Evolutionary conservation across 1,284 basidiomycete genomes (phyloP).

Genomic region (Marasmius oreades): DNA sequence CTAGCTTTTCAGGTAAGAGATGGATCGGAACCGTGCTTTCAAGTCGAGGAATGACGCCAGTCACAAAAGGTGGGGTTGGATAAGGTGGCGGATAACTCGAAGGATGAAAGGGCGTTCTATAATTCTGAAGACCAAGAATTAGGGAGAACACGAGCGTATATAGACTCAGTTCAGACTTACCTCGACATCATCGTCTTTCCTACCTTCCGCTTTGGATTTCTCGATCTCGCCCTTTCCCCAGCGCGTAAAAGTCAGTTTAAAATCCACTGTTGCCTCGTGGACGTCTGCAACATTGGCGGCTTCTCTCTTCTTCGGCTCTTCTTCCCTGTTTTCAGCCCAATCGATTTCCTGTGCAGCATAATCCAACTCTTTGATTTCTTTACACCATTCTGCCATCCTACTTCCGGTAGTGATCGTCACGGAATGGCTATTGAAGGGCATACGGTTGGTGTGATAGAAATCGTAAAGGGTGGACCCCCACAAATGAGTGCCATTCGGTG

Average conservation of each 20-base stretch:
- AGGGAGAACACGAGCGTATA: not conserved
- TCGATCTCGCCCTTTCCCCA: not conserved
- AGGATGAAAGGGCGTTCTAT: slow-evolving; percentile 10
- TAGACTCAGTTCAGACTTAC: not conserved
- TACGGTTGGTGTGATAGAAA: slow-evolving; percentile 12
- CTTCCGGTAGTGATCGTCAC: slow-evolving; percentile 9
- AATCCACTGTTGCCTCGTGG: slow-evolving; percentile 1
- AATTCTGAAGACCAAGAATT: not conserved
- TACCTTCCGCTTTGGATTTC: not conserved
- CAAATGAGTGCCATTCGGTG: slow-evolving; percentile 2
- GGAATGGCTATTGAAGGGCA: not conserved
- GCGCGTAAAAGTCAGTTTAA: not conserved
- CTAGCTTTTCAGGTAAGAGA: slow-evolving; percentile 22
- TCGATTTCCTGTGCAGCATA: slow-evolving; percentile 12
- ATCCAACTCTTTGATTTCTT: slow-evolving; percentile 11
- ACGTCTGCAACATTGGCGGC: slow-evolving; percentile 7
- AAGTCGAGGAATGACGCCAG: slow-evolving; percentile 11
- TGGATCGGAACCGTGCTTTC: slow-evolving; percentile 18
- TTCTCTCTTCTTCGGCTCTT: slow-evolving; percentile 5
- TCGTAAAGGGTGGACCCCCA: slow-evolving; percentile 16
- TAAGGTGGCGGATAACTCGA: slow-evolving; percentile 12
- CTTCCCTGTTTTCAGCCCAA: slow-evolving; percentile 12
- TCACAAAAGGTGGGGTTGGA: slow-evolving; percentile 14
- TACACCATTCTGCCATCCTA: slow-evolving; percentile 10
- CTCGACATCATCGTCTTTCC: not conserved